A percentile compares a stretch with the other conserved stretches of the same genome.
Conservation (phyloP, 1,284 basidiomycete genomes). For the Irpex lacteus region DNA sequence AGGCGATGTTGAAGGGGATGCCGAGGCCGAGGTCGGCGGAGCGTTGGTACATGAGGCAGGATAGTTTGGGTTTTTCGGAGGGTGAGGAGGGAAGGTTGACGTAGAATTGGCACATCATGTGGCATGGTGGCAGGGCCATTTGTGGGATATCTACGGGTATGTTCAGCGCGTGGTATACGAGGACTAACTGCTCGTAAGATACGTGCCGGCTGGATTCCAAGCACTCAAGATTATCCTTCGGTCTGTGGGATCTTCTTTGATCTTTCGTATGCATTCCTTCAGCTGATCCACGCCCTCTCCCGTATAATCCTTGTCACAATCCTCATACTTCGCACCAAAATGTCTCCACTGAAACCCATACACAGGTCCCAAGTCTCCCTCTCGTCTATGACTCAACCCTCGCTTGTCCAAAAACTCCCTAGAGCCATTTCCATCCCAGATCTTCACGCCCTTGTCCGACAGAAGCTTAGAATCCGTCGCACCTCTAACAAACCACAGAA, state of each 20-base stretch:
- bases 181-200: background rate
- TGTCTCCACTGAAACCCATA: slow-evolving; percentile 99
- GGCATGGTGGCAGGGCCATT: slow-evolving; percentile 98
- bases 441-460: slow-evolving; percentile 85
- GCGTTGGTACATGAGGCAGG: slow-evolving; percentile 97
- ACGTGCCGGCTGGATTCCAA: slow-evolving; percentile 93
- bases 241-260: slow-evolving; percentile 92
- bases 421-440: slow-evolving; percentile 98
- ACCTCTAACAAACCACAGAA: slow-evolving; percentile 93
- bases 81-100: slow-evolving; percentile 76
- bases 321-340: slow-evolving; percentile 88
- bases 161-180: background rate
- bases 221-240: slow-evolving; percentile 94
- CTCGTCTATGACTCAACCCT: slow-evolving; percentile 80
- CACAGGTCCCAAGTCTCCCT: slow-evolving; percentile 94
- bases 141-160: slow-evolving; percentile 73
- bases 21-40: slow-evolving; percentile 97
- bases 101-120: slow-evolving; percentile 99
- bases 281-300: slow-evolving; percentile 96
- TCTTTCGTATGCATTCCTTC: slow-evolving; percentile 84
- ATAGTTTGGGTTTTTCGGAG: slow-evolving; percentile 70
- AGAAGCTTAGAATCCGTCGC: slow-evolving; percentile 82
- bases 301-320: slow-evolving; percentile 80
- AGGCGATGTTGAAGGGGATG: slow-evolving; percentile 98
- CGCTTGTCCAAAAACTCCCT: slow-evolving; percentile 84